Evolutionary conservation across 108 stramenopile genomes (phyloP).

Genomic region (Bacterosira constricta): DNA sequence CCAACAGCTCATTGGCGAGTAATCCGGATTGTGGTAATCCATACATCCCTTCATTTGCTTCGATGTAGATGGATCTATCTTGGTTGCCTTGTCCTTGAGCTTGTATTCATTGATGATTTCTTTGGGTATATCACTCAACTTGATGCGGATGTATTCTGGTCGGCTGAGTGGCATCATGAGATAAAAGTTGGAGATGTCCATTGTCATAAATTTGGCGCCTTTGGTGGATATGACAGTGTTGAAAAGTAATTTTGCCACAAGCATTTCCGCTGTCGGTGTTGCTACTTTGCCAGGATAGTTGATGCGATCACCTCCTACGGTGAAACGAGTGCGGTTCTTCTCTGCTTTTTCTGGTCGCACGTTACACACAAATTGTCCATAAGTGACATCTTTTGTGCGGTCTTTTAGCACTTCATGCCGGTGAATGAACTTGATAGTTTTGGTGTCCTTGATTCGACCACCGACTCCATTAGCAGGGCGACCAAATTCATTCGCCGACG

Average conservation of each 20-base stretch:
- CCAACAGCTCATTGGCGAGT: slow-evolving; percentile 32
- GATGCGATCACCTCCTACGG: slow-evolving; percentile 41
- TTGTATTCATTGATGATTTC: slow-evolving; percentile 36
- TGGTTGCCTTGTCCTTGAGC: neutral
- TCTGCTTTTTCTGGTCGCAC: slow-evolving; percentile 29
- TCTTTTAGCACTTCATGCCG: slow-evolving; percentile 2
- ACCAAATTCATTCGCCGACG: slow-evolving; percentile 4
- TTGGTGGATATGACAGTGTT: slow-evolving; percentile 57
- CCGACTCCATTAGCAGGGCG: neutral
- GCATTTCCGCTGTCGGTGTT: slow-evolving; percentile 34
- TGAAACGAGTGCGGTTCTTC: neutral
- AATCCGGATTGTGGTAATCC: slow-evolving; percentile 51
- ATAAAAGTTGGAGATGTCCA: too few relatives aligned
- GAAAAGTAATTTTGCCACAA: slow-evolving; percentile 34
- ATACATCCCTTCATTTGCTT: slow-evolving; percentile 43
- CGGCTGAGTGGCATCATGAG: slow-evolving; percentile 11
- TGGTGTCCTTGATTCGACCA: neutral
- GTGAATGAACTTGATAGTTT: neutral
- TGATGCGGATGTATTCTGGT: slow-evolving; percentile 49
- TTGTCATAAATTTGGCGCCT: slow-evolving; percentile 13
- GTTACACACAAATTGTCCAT: slow-evolving; percentile 26
- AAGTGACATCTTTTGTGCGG: slow-evolving; percentile 15
- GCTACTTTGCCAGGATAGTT: slow-evolving; percentile 12
- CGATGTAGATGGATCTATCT: neutral
- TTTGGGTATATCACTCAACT: slow-evolving; percentile 11